Base-by-base conservation (phyloP, 352 stramenopile species). In the Phytophthora pini region DNA sequence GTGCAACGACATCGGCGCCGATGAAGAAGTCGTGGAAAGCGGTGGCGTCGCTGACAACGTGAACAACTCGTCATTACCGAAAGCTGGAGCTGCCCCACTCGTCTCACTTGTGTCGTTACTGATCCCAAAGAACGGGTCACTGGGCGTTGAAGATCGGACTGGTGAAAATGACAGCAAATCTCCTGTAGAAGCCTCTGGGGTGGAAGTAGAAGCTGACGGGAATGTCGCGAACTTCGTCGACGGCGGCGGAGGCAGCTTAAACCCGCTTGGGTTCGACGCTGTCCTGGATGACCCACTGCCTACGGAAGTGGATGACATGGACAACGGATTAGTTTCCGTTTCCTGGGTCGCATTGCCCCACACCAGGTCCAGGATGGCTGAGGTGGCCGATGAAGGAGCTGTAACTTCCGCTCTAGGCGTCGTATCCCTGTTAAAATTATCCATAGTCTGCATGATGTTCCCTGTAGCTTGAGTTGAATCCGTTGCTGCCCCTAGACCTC, bases 111-210 rank as follows among this genome's bases (percentile, higher is more conserved):
- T 56, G 43, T 63, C 47, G 36, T 47, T 45, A 41, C 40, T 72
- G 22, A 74, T 56, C 9, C 61, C 72, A 65, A 83, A 73, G 41
- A 80, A 88, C 56, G 62, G 74, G 45, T 76, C 67, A 38, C 34
- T 72, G 2, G 62, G 26, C 0, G 55, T 26, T 2, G 72, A 41
- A 5, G 63, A 56, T 4, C 68, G 66, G 15, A 90, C 64, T 1
- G 82, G 82, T 27, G 82, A 89, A 53, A 90, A 90, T n/a, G 79
- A 89, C 44, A 90, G 61, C 45, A 90, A 70, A 36, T 85, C 68
- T 2, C 54, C 64, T 26, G 67, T 70, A n/a, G 57, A 56, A 45
- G 58, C 53, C 29, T 74, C 54, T 1, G 34, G 50, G 2, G 68
- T 57, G 22, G 8, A 56, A 10, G 13, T 46, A 51, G 44, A 24